phyloP scores from a whole-genome alignment of 169 alveolate genomes.

The Amoebophrya sp. region DNA sequence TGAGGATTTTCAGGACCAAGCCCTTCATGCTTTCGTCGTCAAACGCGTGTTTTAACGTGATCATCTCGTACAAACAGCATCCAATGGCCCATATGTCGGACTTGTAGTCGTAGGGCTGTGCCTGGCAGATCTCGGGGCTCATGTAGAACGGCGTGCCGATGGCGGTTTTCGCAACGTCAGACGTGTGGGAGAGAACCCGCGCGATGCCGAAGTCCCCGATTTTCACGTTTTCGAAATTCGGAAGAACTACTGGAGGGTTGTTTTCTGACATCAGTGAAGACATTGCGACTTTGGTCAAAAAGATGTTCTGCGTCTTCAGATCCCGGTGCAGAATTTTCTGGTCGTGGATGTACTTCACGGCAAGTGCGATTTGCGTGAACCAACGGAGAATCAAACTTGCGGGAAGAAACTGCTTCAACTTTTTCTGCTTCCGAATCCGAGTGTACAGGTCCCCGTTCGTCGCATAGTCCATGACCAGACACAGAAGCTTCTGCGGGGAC shows the following conservation, averaged over 20 bases:
- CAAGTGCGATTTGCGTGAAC: conserved; percentile 66
- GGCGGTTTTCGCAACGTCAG: conserved; percentile 68
- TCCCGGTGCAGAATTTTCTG: conserved; percentile 64
- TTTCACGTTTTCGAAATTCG: conserved; percentile 65
- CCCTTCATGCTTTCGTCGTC: conserved; percentile 60
- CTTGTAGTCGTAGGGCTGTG: conserved; percentile 71
- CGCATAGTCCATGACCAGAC: conserved; percentile 72
- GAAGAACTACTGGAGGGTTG: too few relatives aligned
- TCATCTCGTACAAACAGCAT: conserved; percentile 71
- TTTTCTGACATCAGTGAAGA: too few relatives aligned
- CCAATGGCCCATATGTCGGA: conserved; percentile 73
- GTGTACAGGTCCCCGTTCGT: conserved; percentile 70
- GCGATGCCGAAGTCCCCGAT: conserved; percentile 86
- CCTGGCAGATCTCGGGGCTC: conserved; percentile 82
- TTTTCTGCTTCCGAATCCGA: conserved; percentile 28
- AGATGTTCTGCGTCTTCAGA: conserved; percentile 75
- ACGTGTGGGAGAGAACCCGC: conserved; percentile 60
- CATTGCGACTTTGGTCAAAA: conserved; percentile 67
- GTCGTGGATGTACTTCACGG: conserved; percentile 62
- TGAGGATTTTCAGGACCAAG: conserved; percentile 25
- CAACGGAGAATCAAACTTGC: conserved; percentile 61
- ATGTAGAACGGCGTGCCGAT: conserved; percentile 66
- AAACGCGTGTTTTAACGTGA: conserved; percentile 70
- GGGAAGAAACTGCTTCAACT: conserved; percentile 37
- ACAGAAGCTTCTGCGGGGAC: conserved; percentile 59